A percentile compares a stretch with the other conserved stretches of the same genome.
Conservation (phyloP, 768 basidiomycete genomes). For the Multifurca ochricompacta region DNA sequence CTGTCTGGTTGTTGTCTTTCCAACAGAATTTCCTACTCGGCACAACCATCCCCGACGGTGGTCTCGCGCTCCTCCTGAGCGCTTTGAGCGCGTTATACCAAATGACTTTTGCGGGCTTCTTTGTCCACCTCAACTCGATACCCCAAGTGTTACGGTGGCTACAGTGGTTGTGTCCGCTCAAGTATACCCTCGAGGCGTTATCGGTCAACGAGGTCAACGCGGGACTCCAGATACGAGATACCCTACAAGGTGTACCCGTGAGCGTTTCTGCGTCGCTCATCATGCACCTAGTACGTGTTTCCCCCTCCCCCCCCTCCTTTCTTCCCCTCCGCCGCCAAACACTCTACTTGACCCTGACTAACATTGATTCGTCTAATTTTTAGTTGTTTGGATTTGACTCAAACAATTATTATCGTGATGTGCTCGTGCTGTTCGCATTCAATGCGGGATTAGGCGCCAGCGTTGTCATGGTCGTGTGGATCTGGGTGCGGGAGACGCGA, state of each 20-base stretch:
- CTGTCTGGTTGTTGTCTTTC: not conserved
- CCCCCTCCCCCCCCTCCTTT: not conserved
- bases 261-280: conserved; percentile 74
- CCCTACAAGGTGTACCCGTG: conserved; percentile 74
- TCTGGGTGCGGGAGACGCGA: conserved; percentile 67
- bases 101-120: conserved; percentile 89
- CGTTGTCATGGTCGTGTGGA: conserved; percentile 73
- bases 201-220: conserved; percentile 89
- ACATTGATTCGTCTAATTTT: not conserved
- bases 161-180: conserved; percentile 82
- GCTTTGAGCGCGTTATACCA: conserved; percentile 69
- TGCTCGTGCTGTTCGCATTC: conserved; percentile 80
- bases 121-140: conserved; percentile 78
- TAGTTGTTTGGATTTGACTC: conserved; percentile 82
- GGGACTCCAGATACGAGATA: conserved; percentile 77
- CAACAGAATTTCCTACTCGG: conserved; percentile 84
- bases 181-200: conserved; percentile 78
- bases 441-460: conserved; percentile 69
- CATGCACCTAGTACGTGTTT: conserved; percentile 63
- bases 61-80: conserved; percentile 84
- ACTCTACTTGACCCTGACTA: too few species aligned
- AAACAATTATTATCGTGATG: conserved; percentile 83
- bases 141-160: conserved; percentile 92
- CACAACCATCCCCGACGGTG: conserved; percentile 74
- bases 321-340: too few species aligned